Percentiles rank a stretch among this genome's conserved stretches.
Evolutionary conservation across 2,329 filamentous ascomycete genomes (phyloP).

Genomic region (Calonectria hongkongensis): DNA sequence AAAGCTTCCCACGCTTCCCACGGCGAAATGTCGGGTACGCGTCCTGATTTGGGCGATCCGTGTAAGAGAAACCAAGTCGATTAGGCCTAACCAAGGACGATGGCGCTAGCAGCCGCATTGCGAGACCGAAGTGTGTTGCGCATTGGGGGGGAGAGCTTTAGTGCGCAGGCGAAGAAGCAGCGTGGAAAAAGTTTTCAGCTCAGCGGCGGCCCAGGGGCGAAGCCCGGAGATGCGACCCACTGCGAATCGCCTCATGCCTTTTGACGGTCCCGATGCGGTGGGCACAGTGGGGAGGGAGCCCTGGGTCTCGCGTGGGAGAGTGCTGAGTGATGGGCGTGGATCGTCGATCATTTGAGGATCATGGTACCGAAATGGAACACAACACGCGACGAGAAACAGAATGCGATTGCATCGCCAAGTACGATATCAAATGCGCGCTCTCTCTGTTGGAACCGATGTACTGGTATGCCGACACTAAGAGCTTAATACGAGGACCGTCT

Average conservation of each 20-base stretch:
- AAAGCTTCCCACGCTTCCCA: background rate
- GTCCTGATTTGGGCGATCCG: background rate
- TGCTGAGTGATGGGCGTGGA: conserved; percentile 6
- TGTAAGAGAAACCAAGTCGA: background rate
- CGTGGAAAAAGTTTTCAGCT: conserved; percentile 22
- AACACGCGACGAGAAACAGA: background rate
- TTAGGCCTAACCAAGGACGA: background rate
- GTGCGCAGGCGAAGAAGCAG: background rate
- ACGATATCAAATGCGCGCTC: no score
- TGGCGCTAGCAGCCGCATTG: background rate
- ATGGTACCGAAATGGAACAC: background rate
- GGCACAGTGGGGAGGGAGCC: conserved; percentile 16
- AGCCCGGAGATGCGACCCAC: conserved; percentile 6
- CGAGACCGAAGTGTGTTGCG: background rate
- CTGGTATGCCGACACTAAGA: background rate
- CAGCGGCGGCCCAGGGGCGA: conserved; percentile 4
- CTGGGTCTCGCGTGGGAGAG: conserved; percentile 21
- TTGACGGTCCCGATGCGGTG: conserved; percentile 18
- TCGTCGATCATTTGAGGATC: conserved; percentile 25
- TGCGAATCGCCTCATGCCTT: conserved; percentile 14
- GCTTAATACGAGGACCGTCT: background rate
- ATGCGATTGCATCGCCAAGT: background rate
- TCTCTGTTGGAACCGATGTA: background rate
- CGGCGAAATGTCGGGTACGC: conserved; percentile 10
- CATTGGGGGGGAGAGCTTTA: background rate